A percentile compares a stretch with the other conserved stretches of the same genome.
Conservation (phyloP, 1,284 basidiomycete genomes). For the Leccinum insolens region DNA sequence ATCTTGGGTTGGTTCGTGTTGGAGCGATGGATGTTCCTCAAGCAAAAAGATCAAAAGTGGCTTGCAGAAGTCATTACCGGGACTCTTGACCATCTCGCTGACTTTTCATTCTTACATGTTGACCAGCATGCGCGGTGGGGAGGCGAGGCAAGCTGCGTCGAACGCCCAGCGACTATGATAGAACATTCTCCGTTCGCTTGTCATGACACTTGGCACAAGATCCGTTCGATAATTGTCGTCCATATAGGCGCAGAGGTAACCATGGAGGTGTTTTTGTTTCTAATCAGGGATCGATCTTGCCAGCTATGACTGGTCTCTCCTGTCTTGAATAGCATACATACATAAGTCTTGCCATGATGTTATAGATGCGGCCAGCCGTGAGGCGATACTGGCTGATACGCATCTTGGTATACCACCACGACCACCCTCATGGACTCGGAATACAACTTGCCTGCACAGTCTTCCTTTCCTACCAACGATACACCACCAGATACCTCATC, state of each 20-base stretch:
- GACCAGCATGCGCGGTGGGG: not conserved
- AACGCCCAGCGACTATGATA: not conserved
- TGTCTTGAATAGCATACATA: not conserved
- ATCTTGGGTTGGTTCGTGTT: conserved; percentile 78
- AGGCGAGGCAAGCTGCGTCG: too few species aligned
- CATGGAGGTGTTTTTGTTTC: not conserved
- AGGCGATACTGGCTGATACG: not conserved
- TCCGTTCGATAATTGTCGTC: not conserved
- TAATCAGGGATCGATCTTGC: not conserved
- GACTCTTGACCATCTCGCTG: conserved; percentile 41
- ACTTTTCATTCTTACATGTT: not conserved
- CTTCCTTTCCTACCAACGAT: not conserved
- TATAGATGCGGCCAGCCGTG: not conserved
- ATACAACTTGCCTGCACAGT: not conserved
- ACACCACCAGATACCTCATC: not conserved
- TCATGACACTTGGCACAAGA: not conserved
- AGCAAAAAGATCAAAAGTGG: conserved; percentile 74
- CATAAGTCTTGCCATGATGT: not conserved
- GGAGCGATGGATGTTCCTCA: conserved; percentile 70
- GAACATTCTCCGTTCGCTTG: not conserved
- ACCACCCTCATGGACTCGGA: conserved; percentile 24
- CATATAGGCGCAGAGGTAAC: not conserved
- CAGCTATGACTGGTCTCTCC: not conserved
- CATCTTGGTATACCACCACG: conserved; percentile 7
- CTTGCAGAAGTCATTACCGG: conserved; percentile 67